These are phyloP conservation scores for Quercus ilex DNA, from an alignment of 306 rosid species.

Conservation along the genomic window DNA sequence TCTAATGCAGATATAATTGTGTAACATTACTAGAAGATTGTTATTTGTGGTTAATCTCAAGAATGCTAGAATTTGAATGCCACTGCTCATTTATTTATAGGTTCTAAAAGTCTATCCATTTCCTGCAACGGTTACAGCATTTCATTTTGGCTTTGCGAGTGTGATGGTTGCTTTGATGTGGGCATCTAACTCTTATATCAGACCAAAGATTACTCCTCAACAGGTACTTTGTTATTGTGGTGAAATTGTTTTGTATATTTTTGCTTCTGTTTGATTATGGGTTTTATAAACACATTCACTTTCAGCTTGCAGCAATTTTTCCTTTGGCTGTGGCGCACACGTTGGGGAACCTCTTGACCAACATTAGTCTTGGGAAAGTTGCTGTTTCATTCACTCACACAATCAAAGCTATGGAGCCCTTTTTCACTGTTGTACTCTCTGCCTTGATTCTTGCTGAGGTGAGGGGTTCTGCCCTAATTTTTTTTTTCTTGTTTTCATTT, in stretches of 20 bases:
- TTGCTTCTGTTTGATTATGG: not conserved
- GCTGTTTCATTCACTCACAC: conserved; percentile 88
- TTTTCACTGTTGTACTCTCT: conserved; percentile 68
- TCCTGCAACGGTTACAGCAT: conserved; percentile 77
- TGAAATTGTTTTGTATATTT: not conserved
- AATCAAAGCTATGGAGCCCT: conserved; percentile 77
- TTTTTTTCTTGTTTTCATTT: not conserved
- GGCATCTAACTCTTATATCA: conserved; percentile 51
- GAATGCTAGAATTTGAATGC: conserved; percentile 11
- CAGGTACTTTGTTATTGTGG: conserved; percentile 40
- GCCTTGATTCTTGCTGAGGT: conserved; percentile 65
- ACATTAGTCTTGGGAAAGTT: conserved; percentile 67
- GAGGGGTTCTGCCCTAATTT: not conserved
- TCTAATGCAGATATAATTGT: not conserved
- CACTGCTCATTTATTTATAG: conserved; percentile 39
- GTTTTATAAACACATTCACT: conserved; percentile 5
- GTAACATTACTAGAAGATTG: not conserved
- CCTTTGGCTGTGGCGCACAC: conserved; percentile 71
- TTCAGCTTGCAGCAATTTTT: conserved; percentile 47
- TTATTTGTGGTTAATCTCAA: not conserved
- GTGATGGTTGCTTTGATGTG: conserved; percentile 54
- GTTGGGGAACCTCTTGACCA: conserved; percentile 67
- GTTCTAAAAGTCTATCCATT: conserved; percentile 87
- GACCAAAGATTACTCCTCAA: conserved; percentile 50
- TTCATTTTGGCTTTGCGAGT: conserved; percentile 52